Evolutionary conservation across 257 asterid species (phyloP).

Genomic region (Nicotiana otophora): DNA sequence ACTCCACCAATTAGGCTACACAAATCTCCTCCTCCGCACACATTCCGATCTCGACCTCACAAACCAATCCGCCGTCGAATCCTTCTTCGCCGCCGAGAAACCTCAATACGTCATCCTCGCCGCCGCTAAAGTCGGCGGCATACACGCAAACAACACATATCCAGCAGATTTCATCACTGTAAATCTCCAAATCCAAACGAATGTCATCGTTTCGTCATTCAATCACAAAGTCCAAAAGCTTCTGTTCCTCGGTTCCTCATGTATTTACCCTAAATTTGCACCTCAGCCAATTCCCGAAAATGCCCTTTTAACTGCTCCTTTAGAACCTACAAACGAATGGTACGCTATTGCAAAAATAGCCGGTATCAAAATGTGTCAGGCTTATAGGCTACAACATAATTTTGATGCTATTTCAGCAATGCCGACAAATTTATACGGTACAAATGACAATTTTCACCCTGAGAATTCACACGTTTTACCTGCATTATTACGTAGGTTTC

Average conservation of each 20-base stretch:
- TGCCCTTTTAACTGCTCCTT: constrained; percentile 68
- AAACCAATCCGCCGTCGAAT: constrained; percentile 67
- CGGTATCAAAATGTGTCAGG: constrained; percentile 90
- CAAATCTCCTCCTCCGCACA: constrained; percentile 74
- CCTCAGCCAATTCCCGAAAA: constrained; percentile 91
- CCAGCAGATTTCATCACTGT: constrained; percentile 94
- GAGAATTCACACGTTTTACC: constrained; percentile 94
- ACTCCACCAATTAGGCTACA: constrained; percentile 49
- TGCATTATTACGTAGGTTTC: constrained; percentile 74
- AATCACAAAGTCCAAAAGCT: constrained; percentile 50
- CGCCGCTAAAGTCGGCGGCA: constrained; percentile 96
- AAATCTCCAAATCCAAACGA: constrained; percentile 90
- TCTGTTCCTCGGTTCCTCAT: constrained; percentile 82
- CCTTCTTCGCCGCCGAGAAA: constrained; percentile 60
- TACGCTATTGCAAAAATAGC: constrained; percentile 89
- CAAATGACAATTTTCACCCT: constrained; percentile 80
- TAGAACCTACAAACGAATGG: constrained; percentile 91
- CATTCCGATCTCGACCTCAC: constrained; percentile 90
- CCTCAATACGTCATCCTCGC: constrained; percentile 78
- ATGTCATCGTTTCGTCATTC: constrained; percentile 69
- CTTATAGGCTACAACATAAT: constrained; percentile 60
- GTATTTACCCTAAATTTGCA: constrained; percentile 94
- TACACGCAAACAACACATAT: constrained; percentile 81
- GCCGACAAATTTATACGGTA: constrained; percentile 86
- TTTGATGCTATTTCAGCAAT: constrained; percentile 81